phyloP scores from a whole-genome alignment of 805 yeast genomes.

The Cyberlindnera maritima region DNA sequence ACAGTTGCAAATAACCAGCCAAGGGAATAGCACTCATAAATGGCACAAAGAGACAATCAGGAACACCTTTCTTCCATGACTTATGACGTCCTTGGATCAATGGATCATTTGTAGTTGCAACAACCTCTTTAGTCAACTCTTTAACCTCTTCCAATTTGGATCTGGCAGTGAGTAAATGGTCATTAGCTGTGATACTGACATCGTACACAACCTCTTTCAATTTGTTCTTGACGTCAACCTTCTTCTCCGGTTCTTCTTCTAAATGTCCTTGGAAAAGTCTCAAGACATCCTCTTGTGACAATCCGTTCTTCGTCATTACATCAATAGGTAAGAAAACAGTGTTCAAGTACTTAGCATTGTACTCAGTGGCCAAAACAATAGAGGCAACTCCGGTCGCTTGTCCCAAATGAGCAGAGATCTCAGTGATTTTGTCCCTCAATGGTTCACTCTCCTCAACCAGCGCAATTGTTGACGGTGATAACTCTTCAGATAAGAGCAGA shows the following conservation, averaged over 20 bases:
- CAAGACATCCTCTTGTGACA: slow-evolving; percentile 65
- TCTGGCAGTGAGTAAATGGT: slow-evolving; percentile 70
- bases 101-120: slow-evolving; percentile 23
- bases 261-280: slow-evolving; percentile 37
- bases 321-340: slow-evolving; percentile 60
- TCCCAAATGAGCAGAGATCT: slow-evolving; percentile 76
- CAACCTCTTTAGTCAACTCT: slow-evolving; percentile 35
- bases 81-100: slow-evolving; percentile 29
- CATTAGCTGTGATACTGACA: slow-evolving; percentile 74
- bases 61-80: slow-evolving; percentile 45
- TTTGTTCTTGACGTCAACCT: slow-evolving; percentile 31
- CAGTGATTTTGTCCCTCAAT: slow-evolving; percentile 47
- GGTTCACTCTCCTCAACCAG: slow-evolving; percentile 44
- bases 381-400: slow-evolving; percentile 75
- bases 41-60: slow-evolving; percentile 67
- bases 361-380: slow-evolving; percentile 56
- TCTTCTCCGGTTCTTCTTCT: slow-evolving; percentile 5
- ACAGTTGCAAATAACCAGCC: slow-evolving; percentile 52
- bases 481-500: slow-evolving; percentile 50
- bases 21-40: slow-evolving; percentile 68
- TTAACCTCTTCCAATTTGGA: slow-evolving; percentile 44
- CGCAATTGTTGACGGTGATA: slow-evolving; percentile 53
- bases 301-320: slow-evolving; percentile 45
- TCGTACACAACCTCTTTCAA: slow-evolving; percentile 63
- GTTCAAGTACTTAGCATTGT: slow-evolving; percentile 45